These are phyloP conservation scores for Pelagophyceae sp. DNA, from an alignment of 352 stramenopile species.

Conservation along the genomic window DNA sequence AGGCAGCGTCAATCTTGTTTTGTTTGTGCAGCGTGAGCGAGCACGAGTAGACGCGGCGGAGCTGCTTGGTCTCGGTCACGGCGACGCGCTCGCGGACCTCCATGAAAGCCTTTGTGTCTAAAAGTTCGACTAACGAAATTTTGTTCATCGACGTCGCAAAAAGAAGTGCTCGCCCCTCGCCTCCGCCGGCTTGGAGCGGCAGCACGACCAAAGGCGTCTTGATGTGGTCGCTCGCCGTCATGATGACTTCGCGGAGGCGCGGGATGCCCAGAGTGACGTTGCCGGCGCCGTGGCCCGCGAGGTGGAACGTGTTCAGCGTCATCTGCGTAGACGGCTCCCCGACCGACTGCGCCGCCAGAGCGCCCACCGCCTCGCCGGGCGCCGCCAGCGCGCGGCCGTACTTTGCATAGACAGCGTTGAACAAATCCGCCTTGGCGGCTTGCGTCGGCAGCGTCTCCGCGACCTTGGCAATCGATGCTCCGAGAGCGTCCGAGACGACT, in stretches of 20 bases:
- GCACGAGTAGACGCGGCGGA: slow-evolving; percentile 93
- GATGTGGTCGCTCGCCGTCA: slow-evolving; percentile 95
- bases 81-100: slow-evolving; percentile 76
- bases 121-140: slow-evolving; percentile 80
- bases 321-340: slow-evolving; percentile 99
- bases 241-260: slow-evolving; percentile 99
- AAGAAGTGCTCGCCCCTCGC: slow-evolving; percentile 46
- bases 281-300: slow-evolving; percentile 93
- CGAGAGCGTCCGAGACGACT: slow-evolving; percentile 71
- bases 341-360: slow-evolving; percentile 94
- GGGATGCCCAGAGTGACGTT: slow-evolving; percentile 99
- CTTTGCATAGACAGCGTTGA: slow-evolving; percentile 89
- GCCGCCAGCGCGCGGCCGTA: slow-evolving; percentile 88
- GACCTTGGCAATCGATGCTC: no score
- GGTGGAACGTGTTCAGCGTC: slow-evolving; percentile 99
- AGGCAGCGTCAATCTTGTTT: slow-evolving; percentile 86
- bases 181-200: no score
- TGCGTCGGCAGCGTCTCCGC: slow-evolving; percentile 63
- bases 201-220: slow-evolving; percentile 98
- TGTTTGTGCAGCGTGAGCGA: slow-evolving; percentile 82
- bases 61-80: slow-evolving; percentile 52
- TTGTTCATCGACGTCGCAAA: slow-evolving; percentile 72
- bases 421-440: slow-evolving; percentile 66
- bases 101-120: slow-evolving; percentile 77
- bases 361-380: slow-evolving; percentile 95